A percentile compares a stretch with the other conserved stretches of the same genome.
These are phyloP conservation scores for Suhomyces kunorum DNA, from an alignment of 1,139 yeast species.

Conservation along the genomic window DNA sequence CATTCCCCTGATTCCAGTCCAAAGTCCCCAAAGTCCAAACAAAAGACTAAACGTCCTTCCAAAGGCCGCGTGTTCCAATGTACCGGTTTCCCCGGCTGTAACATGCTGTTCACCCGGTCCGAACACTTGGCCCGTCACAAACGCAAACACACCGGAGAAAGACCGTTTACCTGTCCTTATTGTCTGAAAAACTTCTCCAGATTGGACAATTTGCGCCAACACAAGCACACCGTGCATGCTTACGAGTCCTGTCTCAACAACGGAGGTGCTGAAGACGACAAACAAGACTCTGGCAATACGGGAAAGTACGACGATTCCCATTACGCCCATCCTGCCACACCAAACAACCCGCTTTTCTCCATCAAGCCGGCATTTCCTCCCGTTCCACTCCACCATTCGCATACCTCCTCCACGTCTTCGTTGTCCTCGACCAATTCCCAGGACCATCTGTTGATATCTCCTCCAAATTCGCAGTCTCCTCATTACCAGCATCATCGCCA, in stretches of 20 bases:
- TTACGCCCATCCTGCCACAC: constrained; percentile 12
- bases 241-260: constrained; percentile 47
- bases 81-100: constrained; percentile 83
- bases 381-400: constrained; percentile 12
- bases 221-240: constrained; percentile 90
- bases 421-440: constrained; percentile 1
- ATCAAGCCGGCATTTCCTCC: constrained; percentile 5
- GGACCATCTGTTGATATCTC: constrained; percentile 19
- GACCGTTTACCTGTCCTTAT: constrained; percentile 86
- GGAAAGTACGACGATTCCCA: constrained; percentile 5
- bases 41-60: constrained; percentile 37
- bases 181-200: constrained; percentile 82
- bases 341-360: constrained; percentile 10
- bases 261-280: constrained; percentile 7
- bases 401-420: neutral
- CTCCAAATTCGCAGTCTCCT: constrained; percentile 25
- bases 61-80: constrained; percentile 79
- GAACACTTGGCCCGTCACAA: constrained; percentile 93
- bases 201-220: constrained; percentile 87
- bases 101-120: constrained; percentile 83
- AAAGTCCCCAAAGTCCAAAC: constrained; percentile 10
- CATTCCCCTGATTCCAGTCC: constrained; percentile 3
- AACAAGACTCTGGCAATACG: constrained; percentile 2
- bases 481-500: constrained; percentile 13
- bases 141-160: constrained; percentile 91